Evolutionary conservation across 768 basidiomycete genomes (phyloP), one percentile per base, ranked within the genome.

Genomic region (Arthromyces matolae): DNA sequence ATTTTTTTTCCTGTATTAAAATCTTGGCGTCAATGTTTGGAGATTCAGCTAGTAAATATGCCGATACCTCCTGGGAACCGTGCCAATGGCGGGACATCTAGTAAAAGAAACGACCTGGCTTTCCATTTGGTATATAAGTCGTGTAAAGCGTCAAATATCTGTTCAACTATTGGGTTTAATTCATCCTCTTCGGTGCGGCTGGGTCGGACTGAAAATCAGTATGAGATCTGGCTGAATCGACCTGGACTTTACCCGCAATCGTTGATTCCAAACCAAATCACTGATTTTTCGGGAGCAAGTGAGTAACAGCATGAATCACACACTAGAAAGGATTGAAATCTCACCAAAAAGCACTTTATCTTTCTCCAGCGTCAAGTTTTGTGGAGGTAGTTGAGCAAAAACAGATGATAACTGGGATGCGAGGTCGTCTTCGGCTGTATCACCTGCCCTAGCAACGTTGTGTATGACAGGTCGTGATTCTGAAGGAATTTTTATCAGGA

Each of bases 111-210:
- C 2, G 24, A 38, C 29, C 54, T 38, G 16, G 47, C 50, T 32
- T 43, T 31, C n/a, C 19, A 32, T 32, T 49, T 52, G 28, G 49
- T 25, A 33, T 55, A 52, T 16, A 52, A 43, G 18, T 55, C 39
- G 28, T 55, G 54, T 23, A 52, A 31, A 2, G 50, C 34, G 23
- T 55, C 54, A 13, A 49, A 52, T 1, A 52, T 42, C 3, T 19
- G 22, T 23, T 52, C 50, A 3, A 47, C 41, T 16, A 51, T 32
- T 3, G 39, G 1, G n/a, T 47, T 40, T 1, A 55, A 22, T 20
- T 51, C 47, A 14, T 55, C 54, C 25, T 39, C 27, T 9, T 38
- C 54, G 10, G 50, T n/a, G n/a, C n/a, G n/a, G n/a, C n/a, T n/a
- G n/a, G n/a, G n/a, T n/a, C n/a, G n/a, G n/a, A n/a, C n/a, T n/a